phyloP scores from a whole-genome alignment of 257 asterid genomes.

The Fraxinus anomala region DNA sequence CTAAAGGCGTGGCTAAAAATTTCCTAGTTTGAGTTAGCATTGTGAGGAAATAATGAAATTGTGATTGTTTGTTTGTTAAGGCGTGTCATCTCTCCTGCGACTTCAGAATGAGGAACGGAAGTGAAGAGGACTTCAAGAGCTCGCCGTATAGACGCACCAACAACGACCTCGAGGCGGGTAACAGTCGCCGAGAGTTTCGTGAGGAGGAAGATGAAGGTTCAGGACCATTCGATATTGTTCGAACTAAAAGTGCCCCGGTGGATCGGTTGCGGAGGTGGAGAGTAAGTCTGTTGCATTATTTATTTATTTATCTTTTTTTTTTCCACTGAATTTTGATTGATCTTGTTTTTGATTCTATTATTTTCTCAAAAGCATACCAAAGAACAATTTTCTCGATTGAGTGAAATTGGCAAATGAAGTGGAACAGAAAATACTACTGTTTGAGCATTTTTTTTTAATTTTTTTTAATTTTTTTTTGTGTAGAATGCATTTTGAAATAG shows the following conservation, averaged over 20 bases:
- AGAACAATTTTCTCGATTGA: background rate
- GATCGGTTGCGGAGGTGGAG: slow-evolving; percentile 83
- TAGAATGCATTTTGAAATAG: too few relatives aligned
- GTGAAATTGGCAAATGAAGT: background rate
- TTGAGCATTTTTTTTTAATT: too few relatives aligned
- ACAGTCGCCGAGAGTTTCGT: slow-evolving; percentile 27
- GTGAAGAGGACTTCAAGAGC: slow-evolving; percentile 37
- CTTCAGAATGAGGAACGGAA: slow-evolving; percentile 23
- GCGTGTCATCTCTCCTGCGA: slow-evolving; percentile 82
- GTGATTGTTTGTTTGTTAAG: slow-evolving; percentile 3
- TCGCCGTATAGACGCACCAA: slow-evolving; percentile 70
- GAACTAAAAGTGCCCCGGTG: slow-evolving; percentile 83
- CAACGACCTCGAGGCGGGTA: slow-evolving; percentile 65
- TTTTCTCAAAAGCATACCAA: background rate
- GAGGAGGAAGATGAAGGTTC: slow-evolving; percentile 52
- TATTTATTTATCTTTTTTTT: background rate
- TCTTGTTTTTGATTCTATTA: background rate
- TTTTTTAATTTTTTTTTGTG: too few relatives aligned
- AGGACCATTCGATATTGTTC: slow-evolving; percentile 70
- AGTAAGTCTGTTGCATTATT: slow-evolving; percentile 46
- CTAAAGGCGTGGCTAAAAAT: background rate
- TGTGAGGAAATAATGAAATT: background rate
- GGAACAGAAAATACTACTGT: background rate
- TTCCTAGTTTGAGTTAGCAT: background rate
- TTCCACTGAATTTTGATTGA: background rate